Evolutionary conservation across 108 stramenopile genomes (phyloP), one percentile per base, ranked within the genome.

Genomic region (Skeletonema marinoi): DNA sequence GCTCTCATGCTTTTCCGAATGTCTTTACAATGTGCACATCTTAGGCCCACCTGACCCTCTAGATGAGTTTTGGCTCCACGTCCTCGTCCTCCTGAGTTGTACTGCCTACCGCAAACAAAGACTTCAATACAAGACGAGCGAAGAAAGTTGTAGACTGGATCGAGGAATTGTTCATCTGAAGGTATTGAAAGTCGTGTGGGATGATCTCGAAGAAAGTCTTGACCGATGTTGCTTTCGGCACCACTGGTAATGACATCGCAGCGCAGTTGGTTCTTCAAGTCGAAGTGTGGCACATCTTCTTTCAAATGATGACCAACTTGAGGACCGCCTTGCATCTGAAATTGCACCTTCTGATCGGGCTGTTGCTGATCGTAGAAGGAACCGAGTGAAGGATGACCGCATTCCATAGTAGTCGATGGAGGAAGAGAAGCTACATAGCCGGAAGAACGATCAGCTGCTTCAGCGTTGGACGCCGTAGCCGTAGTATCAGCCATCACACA

Each of bases 71-170:
- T 46, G 11, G 44, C 44, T 10, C 44, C 44, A 46, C 44, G 44
- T 46, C 25, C 25, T 25, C 25, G 25, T 25, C 25, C 25, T 0
- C 44, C 44, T 46, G 44, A 19, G 16, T 6, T 31, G 11, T 46
- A 4, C 4, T 46, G 0, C 0, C 35, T 36, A 6, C 6, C 4
- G 25, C 25, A 25, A 36, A 36, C 35, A 35, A 70, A 70, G 0
- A 70, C 6, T 70, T 70, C 69, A 58, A 70, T 70, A 36, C 56
- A 56, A 0, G 12, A 35, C 3, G 48, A 51, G 17, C 68, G 68
- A 56, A 69, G 68, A 16, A 69, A 69, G 35, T 25, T 69, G 33
- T 69, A 51, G 19, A 56, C 51, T 69, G 68, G 68, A 35, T 69
- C 68, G 33, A 69, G 68, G 36, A 69, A 69, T 14, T 32, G 11